Conservation (phyloP, 208 protist species). For the Crithidia sp. region DNA sequence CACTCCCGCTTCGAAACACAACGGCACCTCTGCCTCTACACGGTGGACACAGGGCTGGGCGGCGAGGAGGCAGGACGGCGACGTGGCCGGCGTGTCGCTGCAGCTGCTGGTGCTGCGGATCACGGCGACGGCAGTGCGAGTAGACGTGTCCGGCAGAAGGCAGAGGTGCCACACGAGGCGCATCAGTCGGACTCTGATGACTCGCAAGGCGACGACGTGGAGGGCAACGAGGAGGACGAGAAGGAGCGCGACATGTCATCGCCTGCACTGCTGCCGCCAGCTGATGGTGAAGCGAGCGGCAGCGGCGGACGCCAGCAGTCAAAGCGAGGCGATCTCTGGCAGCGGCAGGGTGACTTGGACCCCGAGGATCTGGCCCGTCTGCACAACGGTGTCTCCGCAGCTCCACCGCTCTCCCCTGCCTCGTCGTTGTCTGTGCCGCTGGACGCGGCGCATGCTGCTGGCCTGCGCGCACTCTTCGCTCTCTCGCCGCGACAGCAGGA, state of each 20-base stretch:
- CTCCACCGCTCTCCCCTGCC: not conserved
- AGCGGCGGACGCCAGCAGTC: not conserved
- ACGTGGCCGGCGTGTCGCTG: not conserved
- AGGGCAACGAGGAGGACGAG: no score
- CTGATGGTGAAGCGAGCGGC: no score
- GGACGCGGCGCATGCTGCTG: not conserved
- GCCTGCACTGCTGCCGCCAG: no score
- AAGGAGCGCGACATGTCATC: no score
- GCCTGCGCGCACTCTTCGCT: not conserved
- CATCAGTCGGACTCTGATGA: no score
- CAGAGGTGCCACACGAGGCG: no score
- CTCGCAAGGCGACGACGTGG: no score
- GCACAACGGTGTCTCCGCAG: not conserved
- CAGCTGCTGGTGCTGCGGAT: not conserved
- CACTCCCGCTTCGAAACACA: conserved; percentile 79
- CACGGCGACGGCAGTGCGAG: not conserved
- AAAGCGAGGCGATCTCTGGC: conserved; percentile 22
- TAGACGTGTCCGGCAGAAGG: no score
- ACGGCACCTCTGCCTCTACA: conserved; percentile 76
- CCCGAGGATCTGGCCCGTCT: conserved; percentile 22
- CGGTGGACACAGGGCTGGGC: conserved; percentile 38
- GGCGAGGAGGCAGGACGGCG: conserved; percentile 28
- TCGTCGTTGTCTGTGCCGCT: not conserved
- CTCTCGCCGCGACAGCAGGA: conserved; percentile 2
- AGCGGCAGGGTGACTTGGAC: conserved; percentile 31